These are phyloP conservation scores for Globisporangium recalcitrans DNA, from an alignment of 352 stramenopile genomes.

Conservation along the genomic window DNA sequence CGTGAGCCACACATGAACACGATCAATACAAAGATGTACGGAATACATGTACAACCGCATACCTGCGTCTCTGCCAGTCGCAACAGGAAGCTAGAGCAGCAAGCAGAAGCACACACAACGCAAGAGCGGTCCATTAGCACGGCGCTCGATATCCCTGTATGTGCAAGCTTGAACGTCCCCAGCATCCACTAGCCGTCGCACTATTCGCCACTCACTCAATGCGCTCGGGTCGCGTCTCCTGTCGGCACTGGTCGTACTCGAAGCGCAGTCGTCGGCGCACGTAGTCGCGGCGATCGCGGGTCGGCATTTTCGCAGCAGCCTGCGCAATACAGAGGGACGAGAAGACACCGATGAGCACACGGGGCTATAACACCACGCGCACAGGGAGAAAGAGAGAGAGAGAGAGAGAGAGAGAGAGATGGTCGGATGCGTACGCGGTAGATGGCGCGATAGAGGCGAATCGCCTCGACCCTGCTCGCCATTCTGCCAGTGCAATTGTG, in stretches of 20 bases:
- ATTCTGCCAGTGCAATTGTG: neutral
- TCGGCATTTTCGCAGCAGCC: constrained; percentile 63
- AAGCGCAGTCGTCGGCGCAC: constrained; percentile 58
- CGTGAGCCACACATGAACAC: neutral
- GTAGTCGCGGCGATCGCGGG: constrained; percentile 56
- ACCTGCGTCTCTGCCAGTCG: constrained; percentile 65
- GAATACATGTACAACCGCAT: too few relatives aligned
- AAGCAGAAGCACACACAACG: neutral
- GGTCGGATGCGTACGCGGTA: constrained; percentile 45
- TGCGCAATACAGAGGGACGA: constrained; percentile 10
- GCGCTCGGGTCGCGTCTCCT: constrained; percentile 46
- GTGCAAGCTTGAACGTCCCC: neutral
- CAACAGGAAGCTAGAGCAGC: constrained; percentile 27
- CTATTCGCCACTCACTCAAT: constrained; percentile 32
- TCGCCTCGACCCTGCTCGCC: constrained; percentile 27
- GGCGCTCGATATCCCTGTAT: neutral
- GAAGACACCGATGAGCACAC: neutral
- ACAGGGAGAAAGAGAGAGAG: too few relatives aligned
- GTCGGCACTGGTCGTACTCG: constrained; percentile 64
- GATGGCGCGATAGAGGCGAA: constrained; percentile 69
- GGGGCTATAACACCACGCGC: too few relatives aligned
- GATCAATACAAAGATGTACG: neutral
- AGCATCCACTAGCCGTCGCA: neutral
- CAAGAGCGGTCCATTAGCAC: too few relatives aligned
- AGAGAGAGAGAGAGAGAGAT: neutral